Percentiles rank a stretch among this genome's conserved stretches.
These are phyloP conservation scores for Trichophyton rubrum DNA, from an alignment of 2,329 filamentous ascomycete genomes.

Conservation along the genomic window DNA sequence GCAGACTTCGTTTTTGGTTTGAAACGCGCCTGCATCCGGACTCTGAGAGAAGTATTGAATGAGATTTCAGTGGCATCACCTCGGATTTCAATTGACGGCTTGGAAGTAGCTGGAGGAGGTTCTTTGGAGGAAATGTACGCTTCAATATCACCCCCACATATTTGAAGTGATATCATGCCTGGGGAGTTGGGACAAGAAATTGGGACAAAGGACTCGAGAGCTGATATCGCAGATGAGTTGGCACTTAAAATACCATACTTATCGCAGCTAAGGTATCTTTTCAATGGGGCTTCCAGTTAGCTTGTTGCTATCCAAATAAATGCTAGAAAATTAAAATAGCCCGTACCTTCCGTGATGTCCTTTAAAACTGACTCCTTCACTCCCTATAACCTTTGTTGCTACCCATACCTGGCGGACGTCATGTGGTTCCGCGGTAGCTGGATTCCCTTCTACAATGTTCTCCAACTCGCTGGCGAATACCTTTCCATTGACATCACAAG, in stretches of 20 bases:
- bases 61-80: slow-evolving; percentile 59
- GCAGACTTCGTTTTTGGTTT: slow-evolving; percentile 59
- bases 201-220: slow-evolving; percentile 68
- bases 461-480: slow-evolving; percentile 73
- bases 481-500: slow-evolving; percentile 74
- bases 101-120: slow-evolving; percentile 32
- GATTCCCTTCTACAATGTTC: slow-evolving; percentile 75
- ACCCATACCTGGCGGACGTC: slow-evolving; percentile 95
- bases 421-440: slow-evolving; percentile 80
- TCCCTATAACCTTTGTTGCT: slow-evolving; percentile 69
- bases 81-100: slow-evolving; percentile 51
- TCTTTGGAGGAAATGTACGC: slow-evolving; percentile 56
- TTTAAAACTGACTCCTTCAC: slow-evolving; percentile 73
- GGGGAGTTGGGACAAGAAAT: slow-evolving; percentile 50
- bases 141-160: slow-evolving; percentile 44
- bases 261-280: slow-evolving; percentile 73
- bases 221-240: slow-evolving; percentile 66
- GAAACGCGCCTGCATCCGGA: slow-evolving; percentile 91
- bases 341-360: slow-evolving; percentile 69
- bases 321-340: neutral
- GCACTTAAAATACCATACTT: slow-evolving; percentile 68
- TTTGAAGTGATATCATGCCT: slow-evolving; percentile 63
- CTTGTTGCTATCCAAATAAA: neutral
- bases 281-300: neutral
- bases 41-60: slow-evolving; percentile 59